Conservation (phyloP, 2,329 filamentous ascomycete genomes). For the Juglanconis sp. region DNA sequence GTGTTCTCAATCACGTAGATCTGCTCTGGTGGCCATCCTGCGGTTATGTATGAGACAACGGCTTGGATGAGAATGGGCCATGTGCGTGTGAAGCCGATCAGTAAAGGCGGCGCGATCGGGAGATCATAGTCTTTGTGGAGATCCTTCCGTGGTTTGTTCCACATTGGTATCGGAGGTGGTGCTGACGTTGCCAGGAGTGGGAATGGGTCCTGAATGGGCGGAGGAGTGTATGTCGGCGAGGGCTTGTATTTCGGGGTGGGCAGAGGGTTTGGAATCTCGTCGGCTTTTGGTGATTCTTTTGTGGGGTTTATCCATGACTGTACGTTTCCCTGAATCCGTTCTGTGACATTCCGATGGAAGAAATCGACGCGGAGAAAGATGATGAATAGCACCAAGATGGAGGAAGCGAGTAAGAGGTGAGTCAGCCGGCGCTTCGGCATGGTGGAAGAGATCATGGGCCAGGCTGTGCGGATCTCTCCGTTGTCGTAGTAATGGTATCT, state of each 20-base stretch:
- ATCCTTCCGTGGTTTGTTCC: slow-evolving; percentile 39
- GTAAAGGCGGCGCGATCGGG: slow-evolving; percentile 43
- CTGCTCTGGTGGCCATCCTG: slow-evolving; percentile 54
- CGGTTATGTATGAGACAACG: slow-evolving; percentile 55
- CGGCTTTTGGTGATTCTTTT: background rate
- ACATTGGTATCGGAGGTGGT: slow-evolving; percentile 40
- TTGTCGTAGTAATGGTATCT: too few relatives aligned
- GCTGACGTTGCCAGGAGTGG: slow-evolving; percentile 34
- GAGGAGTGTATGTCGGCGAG: slow-evolving; percentile 23
- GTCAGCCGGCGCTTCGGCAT: slow-evolving; percentile 4
- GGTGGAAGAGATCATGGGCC: background rate
- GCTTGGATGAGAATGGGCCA: slow-evolving; percentile 54
- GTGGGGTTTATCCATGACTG: background rate
- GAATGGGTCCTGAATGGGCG: slow-evolving; percentile 40
- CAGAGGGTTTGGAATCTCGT: background rate
- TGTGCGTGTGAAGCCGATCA: slow-evolving; percentile 58
- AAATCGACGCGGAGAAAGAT: slow-evolving; percentile 10
- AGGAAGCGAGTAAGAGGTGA: background rate
- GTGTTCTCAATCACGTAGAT: slow-evolving; percentile 61
- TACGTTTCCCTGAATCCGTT: background rate
- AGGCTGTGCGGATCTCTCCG: too few relatives aligned
- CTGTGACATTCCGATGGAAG: background rate
- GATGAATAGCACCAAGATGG: slow-evolving; percentile 1
- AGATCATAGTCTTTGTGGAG: slow-evolving; percentile 37
- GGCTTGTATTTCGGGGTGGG: slow-evolving; percentile 23